phyloP scores from a whole-genome alignment of 1,139 yeast species.

The Debaryomyces fabryi region DNA sequence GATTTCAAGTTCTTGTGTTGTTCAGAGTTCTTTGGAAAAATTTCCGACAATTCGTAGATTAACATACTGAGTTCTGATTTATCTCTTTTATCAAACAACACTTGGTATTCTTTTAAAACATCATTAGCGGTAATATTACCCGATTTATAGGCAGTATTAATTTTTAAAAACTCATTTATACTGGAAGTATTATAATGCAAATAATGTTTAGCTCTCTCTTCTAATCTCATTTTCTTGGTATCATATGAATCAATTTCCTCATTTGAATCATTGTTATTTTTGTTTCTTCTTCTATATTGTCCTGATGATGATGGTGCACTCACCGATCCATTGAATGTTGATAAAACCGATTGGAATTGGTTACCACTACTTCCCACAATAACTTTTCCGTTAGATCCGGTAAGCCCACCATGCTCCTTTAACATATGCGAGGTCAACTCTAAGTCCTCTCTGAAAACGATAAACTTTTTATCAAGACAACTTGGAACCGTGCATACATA shows the following conservation, averaged over 20 bases:
- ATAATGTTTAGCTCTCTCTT: constrained; percentile 84
- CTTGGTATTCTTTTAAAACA: constrained; percentile 51
- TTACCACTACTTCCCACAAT: constrained; percentile 44
- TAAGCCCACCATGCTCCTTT: constrained; percentile 71
- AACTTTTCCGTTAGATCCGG: constrained; percentile 48
- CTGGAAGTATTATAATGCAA: constrained; percentile 54
- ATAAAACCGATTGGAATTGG: constrained; percentile 67
- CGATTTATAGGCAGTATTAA: constrained; percentile 53
- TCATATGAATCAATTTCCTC: constrained; percentile 50
- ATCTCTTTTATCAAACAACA: constrained; percentile 48
- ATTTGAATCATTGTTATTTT: constrained; percentile 12
- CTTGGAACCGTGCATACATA: constrained; percentile 75
- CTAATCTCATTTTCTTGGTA: constrained; percentile 64
- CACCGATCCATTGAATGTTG: constrained; percentile 48
- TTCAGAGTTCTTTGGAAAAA: constrained; percentile 45
- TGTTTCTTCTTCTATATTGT: constrained; percentile 10
- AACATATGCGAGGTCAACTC: constrained; percentile 89
- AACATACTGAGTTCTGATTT: constrained; percentile 55
- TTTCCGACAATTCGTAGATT: constrained; percentile 57
- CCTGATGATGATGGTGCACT: constrained; percentile 16
- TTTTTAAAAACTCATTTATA: constrained; percentile 49
- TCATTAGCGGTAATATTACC: constrained; percentile 52
- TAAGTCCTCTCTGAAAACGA: constrained; percentile 84
- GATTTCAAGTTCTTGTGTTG: constrained; percentile 29
- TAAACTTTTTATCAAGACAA: constrained; percentile 90